Evolutionary conservation across 331 rosid genomes (phyloP).

Genomic region (Quercus lobata): DNA sequence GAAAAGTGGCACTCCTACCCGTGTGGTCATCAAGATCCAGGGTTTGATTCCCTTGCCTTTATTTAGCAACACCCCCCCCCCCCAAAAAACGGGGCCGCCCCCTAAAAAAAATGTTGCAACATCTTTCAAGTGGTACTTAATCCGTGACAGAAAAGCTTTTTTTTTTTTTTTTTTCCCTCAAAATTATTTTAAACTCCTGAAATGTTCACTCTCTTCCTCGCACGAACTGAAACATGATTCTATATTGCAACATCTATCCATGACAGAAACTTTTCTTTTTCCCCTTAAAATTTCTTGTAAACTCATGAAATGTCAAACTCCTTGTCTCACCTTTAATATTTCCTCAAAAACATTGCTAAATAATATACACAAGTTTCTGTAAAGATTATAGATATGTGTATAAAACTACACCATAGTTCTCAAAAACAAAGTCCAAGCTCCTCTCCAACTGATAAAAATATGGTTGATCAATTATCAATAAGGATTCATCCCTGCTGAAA

Average conservation of each 20-base stretch:
- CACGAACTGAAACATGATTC: too few relatives aligned
- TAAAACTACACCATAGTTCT: neutral
- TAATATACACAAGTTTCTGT: neutral
- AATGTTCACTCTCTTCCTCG: too few relatives aligned
- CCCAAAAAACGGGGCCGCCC: rapidly evolving
- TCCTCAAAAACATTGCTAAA: neutral
- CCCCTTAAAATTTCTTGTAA: neutral
- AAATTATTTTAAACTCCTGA: neutral
- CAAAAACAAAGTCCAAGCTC: neutral
- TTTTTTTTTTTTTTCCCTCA: too few relatives aligned
- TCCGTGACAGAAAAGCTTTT: neutral
- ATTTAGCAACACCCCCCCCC: too few relatives aligned
- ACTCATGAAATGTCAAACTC: neutral
- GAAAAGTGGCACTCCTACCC: too few relatives aligned
- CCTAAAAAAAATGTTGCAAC: neutral
- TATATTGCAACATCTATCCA: neutral
- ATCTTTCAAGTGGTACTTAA: neutral
- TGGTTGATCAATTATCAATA: too few relatives aligned
- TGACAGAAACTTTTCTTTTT: neutral
- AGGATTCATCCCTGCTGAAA: neutral
- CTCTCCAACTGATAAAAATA: too few relatives aligned
- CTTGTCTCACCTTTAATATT: neutral
- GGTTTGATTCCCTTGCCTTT: too few relatives aligned
- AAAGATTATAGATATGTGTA: too few relatives aligned
- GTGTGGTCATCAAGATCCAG: too few relatives aligned